These are phyloP conservation scores for Mortierella claussenii DNA, from an alignment of 192 early-diverging fungal species.

Conservation along the genomic window DNA sequence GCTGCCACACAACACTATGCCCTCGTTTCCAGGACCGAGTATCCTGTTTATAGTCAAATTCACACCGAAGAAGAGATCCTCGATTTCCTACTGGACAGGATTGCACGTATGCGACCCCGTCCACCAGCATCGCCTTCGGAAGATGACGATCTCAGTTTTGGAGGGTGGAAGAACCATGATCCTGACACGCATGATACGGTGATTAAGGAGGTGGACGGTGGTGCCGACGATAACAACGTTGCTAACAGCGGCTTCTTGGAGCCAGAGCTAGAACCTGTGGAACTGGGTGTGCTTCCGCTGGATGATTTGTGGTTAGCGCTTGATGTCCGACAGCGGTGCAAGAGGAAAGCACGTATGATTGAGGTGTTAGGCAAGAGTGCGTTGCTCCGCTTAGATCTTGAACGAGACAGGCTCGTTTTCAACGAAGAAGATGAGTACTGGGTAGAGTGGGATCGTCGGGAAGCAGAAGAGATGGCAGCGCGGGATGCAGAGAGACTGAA, in stretches of 20 bases:
- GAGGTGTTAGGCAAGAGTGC: conserved; percentile 32
- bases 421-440: conserved; percentile 23
- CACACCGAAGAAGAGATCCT: conserved; percentile 49
- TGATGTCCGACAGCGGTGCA: conserved; percentile 64
- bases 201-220: neutral
- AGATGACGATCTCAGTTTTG: neutral
- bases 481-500: neutral
- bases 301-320: conserved; percentile 25
- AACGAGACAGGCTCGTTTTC: conserved; percentile 7
- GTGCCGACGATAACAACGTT: neutral
- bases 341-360: conserved; percentile 40
- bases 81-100: conserved; percentile 48
- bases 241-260: neutral
- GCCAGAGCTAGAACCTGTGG: conserved; percentile 10
- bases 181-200: neutral
- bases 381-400: conserved; percentile 21
- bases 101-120: conserved; percentile 29
- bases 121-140: neutral
- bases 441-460: conserved; percentile 6
- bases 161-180: neutral
- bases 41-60: conserved; percentile 60
- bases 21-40: conserved; percentile 58
- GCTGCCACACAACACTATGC: conserved; percentile 8
- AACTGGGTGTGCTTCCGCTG: conserved; percentile 5
- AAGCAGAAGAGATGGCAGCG: neutral